phyloP scores from a whole-genome alignment of 129 eudicot species.

The Flaveria linearis region DNA sequence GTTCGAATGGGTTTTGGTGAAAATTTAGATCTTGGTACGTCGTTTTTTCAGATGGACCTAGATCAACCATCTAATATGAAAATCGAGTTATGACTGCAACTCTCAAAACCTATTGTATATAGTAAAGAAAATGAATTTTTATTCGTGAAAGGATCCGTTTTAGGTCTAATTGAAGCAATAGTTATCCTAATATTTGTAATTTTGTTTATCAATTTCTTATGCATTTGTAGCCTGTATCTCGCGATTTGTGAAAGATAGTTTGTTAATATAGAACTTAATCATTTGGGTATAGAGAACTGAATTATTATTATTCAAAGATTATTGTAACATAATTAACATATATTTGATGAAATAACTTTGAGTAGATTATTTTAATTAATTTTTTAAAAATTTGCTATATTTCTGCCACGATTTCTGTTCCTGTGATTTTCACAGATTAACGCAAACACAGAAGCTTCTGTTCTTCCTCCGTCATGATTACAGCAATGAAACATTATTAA shows the following conservation, averaged over 20 bases:
- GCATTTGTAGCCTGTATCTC: slow-evolving; percentile 36
- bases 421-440: slow-evolving; percentile 36
- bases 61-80: slow-evolving; percentile 67
- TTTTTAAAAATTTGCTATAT: slow-evolving; percentile 11
- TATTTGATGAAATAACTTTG: not conserved
- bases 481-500: slow-evolving; percentile 13
- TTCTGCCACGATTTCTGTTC: slow-evolving; percentile 32
- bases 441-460: slow-evolving; percentile 32
- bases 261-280: slow-evolving; percentile 23
- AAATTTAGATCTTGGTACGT: slow-evolving; percentile 33
- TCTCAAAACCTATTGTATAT: slow-evolving; percentile 46
- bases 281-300: not conserved
- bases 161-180: slow-evolving; percentile 45
- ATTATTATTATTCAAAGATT: not conserved
- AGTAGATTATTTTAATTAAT: not conserved
- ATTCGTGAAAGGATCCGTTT: slow-evolving; percentile 30
- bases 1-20: slow-evolving; percentile 77
- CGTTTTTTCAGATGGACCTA: slow-evolving; percentile 22
- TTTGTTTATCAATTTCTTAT: slow-evolving; percentile 26
- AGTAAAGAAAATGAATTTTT: slow-evolving; percentile 30
- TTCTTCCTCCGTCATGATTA: slow-evolving; percentile 29
- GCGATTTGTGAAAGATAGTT: slow-evolving; percentile 28
- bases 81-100: slow-evolving; percentile 54
- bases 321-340: not conserved
- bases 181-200: slow-evolving; percentile 32